These are phyloP conservation scores for Malassezia restricta DNA, from an alignment of 1,284 basidiomycete species.

Conservation along the genomic window DNA sequence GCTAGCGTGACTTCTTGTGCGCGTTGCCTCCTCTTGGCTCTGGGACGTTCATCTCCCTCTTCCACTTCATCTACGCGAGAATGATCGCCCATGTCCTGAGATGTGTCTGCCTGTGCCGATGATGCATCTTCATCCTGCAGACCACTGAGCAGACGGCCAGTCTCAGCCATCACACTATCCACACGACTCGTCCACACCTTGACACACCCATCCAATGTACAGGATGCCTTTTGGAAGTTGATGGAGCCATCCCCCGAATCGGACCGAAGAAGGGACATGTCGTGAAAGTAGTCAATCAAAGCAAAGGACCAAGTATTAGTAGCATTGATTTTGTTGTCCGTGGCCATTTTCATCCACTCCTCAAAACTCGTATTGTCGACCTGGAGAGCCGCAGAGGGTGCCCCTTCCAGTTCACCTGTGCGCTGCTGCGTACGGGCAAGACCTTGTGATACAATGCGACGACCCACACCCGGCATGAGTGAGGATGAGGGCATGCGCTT, in stretches of 20 bases:
- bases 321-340: conserved; percentile 98
- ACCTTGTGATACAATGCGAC: conserved; percentile 13
- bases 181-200: conserved; percentile 99
- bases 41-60: conserved; percentile 59
- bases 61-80: conserved; percentile 11
- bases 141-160: conserved; percentile 85
- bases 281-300: conserved; percentile 97
- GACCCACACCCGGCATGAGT: not conserved
- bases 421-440: conserved; percentile 12
- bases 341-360: conserved; percentile 99
- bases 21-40: conserved; percentile 54
- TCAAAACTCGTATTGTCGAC: conserved; percentile 51
- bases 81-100: conserved; percentile 40
- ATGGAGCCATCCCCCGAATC: conserved; percentile 51
- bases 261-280: conserved; percentile 77
- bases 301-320: conserved; percentile 97
- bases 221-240: conserved; percentile 97
- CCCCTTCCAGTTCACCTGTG: conserved; percentile 1
- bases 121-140: conserved; percentile 54
- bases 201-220: conserved; percentile 93
- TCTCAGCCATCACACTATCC: conserved; percentile 91
- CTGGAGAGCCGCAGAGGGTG: conserved; percentile 20
- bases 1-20: conserved; percentile 41
- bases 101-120: conserved; percentile 47
- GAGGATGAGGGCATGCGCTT: conserved; percentile 1